These are phyloP conservation scores for Neurospora sp. DNA, from an alignment of 495 filamentous ascomycete genomes.

Conservation along the genomic window DNA sequence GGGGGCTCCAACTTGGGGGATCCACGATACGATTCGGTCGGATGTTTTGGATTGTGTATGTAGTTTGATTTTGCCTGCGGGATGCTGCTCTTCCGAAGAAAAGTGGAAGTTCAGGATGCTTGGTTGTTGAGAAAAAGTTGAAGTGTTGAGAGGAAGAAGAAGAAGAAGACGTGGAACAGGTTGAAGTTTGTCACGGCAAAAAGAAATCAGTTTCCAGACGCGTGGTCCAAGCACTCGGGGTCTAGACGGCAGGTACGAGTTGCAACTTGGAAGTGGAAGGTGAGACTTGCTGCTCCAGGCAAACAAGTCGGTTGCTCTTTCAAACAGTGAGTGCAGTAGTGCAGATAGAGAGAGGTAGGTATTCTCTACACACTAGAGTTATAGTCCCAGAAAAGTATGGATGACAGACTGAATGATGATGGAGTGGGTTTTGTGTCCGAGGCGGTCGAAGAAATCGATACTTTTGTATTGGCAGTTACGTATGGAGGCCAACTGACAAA, in stretches of 20 bases:
- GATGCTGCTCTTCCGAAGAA: conserved; percentile 12
- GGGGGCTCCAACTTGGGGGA: background rate
- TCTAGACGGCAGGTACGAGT: background rate
- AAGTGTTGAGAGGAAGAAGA: background rate
- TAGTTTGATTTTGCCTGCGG: background rate
- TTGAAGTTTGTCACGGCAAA: background rate
- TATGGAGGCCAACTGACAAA: background rate
- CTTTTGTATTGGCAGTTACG: background rate
- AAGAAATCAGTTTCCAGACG: background rate
- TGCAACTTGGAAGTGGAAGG: background rate
- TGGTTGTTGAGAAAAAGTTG: background rate
- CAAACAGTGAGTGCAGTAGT: background rate
- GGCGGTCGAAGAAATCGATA: background rate
- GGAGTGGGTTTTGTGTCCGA: background rate
- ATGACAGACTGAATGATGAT: background rate
- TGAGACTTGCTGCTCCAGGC: background rate
- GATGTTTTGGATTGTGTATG: background rate
- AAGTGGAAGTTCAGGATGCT: conserved; percentile 2
- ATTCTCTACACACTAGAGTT: background rate
- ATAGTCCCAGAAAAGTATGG: background rate
- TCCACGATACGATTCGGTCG: conserved; percentile 1
- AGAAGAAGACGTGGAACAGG: background rate
- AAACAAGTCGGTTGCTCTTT: background rate
- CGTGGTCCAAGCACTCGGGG: background rate
- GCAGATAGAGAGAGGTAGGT: background rate